Base-by-base conservation (phyloP, 2,329 filamentous ascomycete genomes). In the Aspergillus phoenicis region DNA sequence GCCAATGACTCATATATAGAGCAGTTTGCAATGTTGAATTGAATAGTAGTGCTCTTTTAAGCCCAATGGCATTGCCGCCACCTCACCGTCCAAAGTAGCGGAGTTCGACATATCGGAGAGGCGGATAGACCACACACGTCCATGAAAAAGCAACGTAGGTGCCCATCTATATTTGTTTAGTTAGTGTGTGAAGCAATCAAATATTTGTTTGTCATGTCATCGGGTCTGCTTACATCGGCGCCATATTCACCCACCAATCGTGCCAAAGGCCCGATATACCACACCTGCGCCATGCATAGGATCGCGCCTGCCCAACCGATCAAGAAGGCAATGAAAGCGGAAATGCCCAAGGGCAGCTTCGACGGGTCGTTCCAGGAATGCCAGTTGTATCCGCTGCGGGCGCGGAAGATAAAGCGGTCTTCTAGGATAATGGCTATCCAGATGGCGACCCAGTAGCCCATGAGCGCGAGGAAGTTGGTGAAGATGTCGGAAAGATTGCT, bases 401-500 rank as follows among this genome's bases (percentile, higher is more conserved):
- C 76, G 2, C 86, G 80, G 72, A 90, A 90, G 52, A 90, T 78
- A 20, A 87, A 71, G 52, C 87, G 83, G 69, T 91, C 88, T 61
- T 80, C 76, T 13, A 79, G 73, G 2, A 85, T 78, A 51, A 90
- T 88, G 1, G 83, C 82, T 20, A 89, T 80, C 85, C 86, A 89
- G 48, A 89, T 85, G 13, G 82, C 82, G 15, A 89, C 82, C 87
- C 87, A 90, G 73, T 90, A 90, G 1, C 88, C 88, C 85, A 90
- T 90, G 22, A 90, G 75, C 0, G 87, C 86, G 5, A 90, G 79
- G 71, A 90, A 89, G 70, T 90, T 90, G 10, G 85, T 86, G 70
- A 90, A 89, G 60, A 90, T 88, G 26, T 81, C 81, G 0, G 86
- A 83, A 2, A 91, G 80, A 65, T 87, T 75, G 24, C 82, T 80